Base-by-base conservation (phyloP, 495 filamentous ascomycete genomes). In the Hyaloscypha finlandica region DNA sequence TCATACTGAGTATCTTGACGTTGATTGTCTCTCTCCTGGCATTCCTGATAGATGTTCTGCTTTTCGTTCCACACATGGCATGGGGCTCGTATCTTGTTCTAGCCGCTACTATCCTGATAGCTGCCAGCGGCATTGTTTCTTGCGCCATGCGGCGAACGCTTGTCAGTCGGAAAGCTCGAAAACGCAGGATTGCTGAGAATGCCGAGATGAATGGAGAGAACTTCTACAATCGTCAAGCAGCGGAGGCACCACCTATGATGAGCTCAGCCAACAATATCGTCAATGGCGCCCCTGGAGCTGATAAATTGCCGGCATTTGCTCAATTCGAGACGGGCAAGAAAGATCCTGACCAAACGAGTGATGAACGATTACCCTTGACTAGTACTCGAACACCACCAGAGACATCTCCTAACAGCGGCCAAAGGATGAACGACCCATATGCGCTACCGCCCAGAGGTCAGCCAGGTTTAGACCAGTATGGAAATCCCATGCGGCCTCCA, bases 61-160 rank as follows among this genome's bases (percentile, higher is more conserved):
- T 99, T 20, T 99, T 99, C 74, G 91, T 97, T 30, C 95, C 95
- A 39, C 95, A 98, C 78, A 76, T 97, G 77, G 84, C 87, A 72
- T 98, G 94, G 93, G 95, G 92, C 69, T 94, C 94, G 66, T 99
- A 94, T 86, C 86, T 99, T 67, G 95, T 98, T 19, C 84, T 99
- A 32, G 95, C 88, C 20, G 92, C 95, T 25, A 95, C 93, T 20
- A 91, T 98, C 64, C 79, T 98, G 54, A 91, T 96, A 54, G 88
- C 92, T 56, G 80, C 91, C 6, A 92, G 90, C 76, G 89, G 90
- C 32, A 86, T 99, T 58, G 88, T 97, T 60, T 94, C 92, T 11
- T 99, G 95, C 74, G 93, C 93, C n/a, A 98, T 98, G 93, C 90
- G 95, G 66, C 88, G 95, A 55, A 97, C 94, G 2, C 81, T 99